Base-by-base conservation (phyloP, 768 basidiomycete genomes). In the Lactifluus subvellereus region DNA sequence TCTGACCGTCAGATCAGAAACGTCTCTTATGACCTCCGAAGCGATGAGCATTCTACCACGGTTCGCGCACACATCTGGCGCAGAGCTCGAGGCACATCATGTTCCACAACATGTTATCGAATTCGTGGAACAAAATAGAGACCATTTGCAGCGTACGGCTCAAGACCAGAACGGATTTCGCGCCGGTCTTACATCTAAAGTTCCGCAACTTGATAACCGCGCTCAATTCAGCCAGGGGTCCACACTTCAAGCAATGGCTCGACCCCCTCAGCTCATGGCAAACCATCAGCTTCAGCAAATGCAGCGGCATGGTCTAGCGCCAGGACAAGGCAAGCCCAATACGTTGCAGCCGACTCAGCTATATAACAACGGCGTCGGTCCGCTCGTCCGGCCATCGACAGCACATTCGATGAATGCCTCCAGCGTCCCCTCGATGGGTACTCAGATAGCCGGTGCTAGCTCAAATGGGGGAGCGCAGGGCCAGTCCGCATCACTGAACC, bases 141-240 rank as follows among this genome's bases (percentile, higher is more conserved):
- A 64, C 18, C 38, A 55, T 6, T 45, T 64, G 22, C 63, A 64
- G 32, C 58, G 63, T 16, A 13, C 63, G 0, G 58, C 58, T 6
- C 63, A 64, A 37, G 63, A 64, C 16, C 63, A 64, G 54, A 64
- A 45, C 13, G 63, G 63, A n/a, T 64, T 64, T 14, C 63, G 63
- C n/a, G 18, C 42, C 7, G 63, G 40, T 51, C 47, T 64, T 11
- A 59, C 62, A 22, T 59, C 56, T 14, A 64, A 64, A 54, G 60
- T 43, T 47, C 48, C 35, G 13, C 40, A 53, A 4, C 48, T 56
- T 35, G 63, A 64, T 38, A 52, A 33, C 35, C 62, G 62, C 8
- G 27, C 53, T 55, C 63, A 59, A 35, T 30, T 60, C n/a, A 60
- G 56, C 35, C 58, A 60, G 30, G 13, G 33, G 6, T 30, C 63